A percentile compares a stretch with the other conserved stretches of the same genome.
phyloP scores from a whole-genome alignment of 73 alveolate genomes.

The Vitrella brassicaformis region DNA sequence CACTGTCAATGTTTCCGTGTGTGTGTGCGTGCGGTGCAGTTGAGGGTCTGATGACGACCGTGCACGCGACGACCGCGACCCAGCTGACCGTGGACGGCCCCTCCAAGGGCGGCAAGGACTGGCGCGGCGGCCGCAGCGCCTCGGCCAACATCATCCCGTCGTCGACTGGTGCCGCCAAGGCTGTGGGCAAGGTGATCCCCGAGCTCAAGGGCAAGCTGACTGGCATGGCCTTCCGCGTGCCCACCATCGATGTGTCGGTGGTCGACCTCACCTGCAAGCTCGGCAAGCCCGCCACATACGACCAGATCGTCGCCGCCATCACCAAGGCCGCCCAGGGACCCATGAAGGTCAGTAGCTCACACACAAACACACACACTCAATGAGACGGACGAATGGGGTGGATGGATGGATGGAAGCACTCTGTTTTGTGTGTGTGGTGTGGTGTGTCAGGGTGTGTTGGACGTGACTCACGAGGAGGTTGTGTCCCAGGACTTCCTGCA shows the following conservation, averaged over 20 bases:
- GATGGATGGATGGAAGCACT: neutral
- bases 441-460: conserved; percentile 50
- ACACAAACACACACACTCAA: no score
- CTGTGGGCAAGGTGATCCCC: conserved; percentile 90
- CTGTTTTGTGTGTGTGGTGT: conserved; percentile 6
- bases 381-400: no score
- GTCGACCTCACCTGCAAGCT: conserved; percentile 83
- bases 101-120: conserved; percentile 88
- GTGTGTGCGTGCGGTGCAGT: conserved; percentile 10
- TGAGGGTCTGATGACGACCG: conserved; percentile 85
- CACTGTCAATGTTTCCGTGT: no score
- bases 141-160: conserved; percentile 88
- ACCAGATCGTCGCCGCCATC: conserved; percentile 70
- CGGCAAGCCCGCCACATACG: conserved; percentile 75
- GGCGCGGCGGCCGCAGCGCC: conserved; percentile 97
- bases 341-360: conserved; percentile 43
- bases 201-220: conserved; percentile 84
- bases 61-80: conserved; percentile 87
- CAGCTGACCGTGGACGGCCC: conserved; percentile 94
- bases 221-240: conserved; percentile 98
- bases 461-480: conserved; percentile 67
- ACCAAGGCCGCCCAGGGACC: conserved; percentile 76
- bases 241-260: conserved; percentile 87
- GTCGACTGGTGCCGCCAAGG: conserved; percentile 94
- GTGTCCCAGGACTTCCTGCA: conserved; percentile 71